Conservation (phyloP, 345 rosid species). For the Euclidium syriacum region DNA sequence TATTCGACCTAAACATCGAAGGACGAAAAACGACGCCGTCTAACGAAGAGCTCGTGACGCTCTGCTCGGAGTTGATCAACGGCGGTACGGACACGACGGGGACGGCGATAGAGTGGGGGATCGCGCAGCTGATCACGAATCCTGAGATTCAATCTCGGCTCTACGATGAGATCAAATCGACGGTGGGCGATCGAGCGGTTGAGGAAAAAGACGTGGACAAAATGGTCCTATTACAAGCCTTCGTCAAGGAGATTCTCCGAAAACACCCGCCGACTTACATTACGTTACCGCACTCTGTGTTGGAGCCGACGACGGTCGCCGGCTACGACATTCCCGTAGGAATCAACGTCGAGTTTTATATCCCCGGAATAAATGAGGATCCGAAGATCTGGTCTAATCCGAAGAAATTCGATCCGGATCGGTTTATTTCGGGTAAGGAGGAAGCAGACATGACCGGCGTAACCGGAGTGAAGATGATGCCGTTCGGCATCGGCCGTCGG, state of each 20-base stretch:
- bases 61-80: constrained; percentile 80
- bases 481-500: constrained; percentile 79
- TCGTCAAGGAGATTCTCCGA: constrained; percentile 68
- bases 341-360: constrained; percentile 55
- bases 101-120: constrained; percentile 88
- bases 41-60: constrained; percentile 64
- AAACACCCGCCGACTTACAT: constrained; percentile 88
- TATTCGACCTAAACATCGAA: constrained; percentile 57
- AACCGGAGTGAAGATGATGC: constrained; percentile 65
- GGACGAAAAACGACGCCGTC: constrained; percentile 57
- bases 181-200: constrained; percentile 49
- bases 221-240: constrained; percentile 59
- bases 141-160: constrained; percentile 57
- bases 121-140: constrained; percentile 66
- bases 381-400: constrained; percentile 70
- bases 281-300: constrained; percentile 59
- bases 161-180: constrained; percentile 50
- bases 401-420: constrained; percentile 61
- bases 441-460: constrained; percentile 76
- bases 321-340: constrained; percentile 67
- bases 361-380: constrained; percentile 50
- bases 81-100: constrained; percentile 91
- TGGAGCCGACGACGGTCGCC: constrained; percentile 56
- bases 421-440: constrained; percentile 59
- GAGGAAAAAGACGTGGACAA: constrained; percentile 64